phyloP scores from a whole-genome alignment of 257 asterid species.

The Solanum boliviense region DNA sequence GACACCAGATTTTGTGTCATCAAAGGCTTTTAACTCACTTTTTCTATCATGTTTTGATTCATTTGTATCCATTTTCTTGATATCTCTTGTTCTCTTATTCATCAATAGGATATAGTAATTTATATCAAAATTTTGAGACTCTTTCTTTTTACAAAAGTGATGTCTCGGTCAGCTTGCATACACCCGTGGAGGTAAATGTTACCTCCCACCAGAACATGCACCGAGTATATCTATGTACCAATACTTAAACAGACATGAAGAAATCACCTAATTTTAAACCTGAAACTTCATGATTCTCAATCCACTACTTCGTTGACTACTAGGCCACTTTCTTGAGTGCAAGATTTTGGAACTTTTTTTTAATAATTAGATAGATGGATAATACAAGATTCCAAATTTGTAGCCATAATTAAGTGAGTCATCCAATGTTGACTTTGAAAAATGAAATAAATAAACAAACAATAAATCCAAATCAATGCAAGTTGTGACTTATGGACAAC shows the following conservation, averaged over 20 bases:
- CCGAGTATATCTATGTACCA: rapidly evolving
- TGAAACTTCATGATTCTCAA: rapidly evolving
- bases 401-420: not conserved
- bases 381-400: not conserved
- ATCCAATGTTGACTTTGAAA: not conserved
- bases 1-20: constrained; percentile 19
- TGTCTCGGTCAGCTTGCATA: rapidly evolving
- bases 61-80: not conserved
- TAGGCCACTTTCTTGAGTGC: rapidly evolving
- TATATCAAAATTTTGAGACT: not conserved
- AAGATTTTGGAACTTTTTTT: not conserved
- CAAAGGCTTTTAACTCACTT: constrained; percentile 12
- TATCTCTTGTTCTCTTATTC: not conserved
- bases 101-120: not conserved
- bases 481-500: not conserved
- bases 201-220: not conserved
- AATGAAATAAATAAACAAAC: not conserved
- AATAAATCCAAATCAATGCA: not conserved
- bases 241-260: rapidly evolving
- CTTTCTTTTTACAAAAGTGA: not conserved
- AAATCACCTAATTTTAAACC: not conserved
- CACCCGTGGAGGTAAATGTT: rapidly evolving
- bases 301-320: rapidly evolving
- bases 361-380: not conserved
- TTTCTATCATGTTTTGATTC: constrained; percentile 3